Conservation (phyloP, 2,329 filamentous ascomycete genomes). For the Penicillium palitans region DNA sequence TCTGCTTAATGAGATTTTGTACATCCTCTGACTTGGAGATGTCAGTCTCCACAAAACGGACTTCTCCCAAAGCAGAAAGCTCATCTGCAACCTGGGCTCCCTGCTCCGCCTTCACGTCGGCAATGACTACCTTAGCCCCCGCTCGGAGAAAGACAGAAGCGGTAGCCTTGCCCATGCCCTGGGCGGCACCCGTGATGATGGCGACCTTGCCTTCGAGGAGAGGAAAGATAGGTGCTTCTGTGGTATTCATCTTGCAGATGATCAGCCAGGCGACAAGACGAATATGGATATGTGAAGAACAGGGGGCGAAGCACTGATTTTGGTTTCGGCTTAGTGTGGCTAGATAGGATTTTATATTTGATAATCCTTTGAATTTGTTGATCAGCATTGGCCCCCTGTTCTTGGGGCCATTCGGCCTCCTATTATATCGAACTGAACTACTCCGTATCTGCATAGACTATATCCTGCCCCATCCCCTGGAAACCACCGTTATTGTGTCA, state of each 20-base stretch:
- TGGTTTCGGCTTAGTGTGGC: neutral
- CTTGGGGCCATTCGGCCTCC: too few species aligned
- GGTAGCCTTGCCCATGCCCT: slow-evolving; percentile 36
- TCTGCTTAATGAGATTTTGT: slow-evolving; percentile 33
- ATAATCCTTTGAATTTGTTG: neutral
- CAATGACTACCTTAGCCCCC: slow-evolving; percentile 74
- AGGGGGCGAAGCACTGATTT: neutral
- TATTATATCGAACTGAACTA: neutral
- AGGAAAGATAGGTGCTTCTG: slow-evolving; percentile 5
- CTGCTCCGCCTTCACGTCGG: slow-evolving; percentile 64
- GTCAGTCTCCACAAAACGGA: slow-evolving; percentile 28
- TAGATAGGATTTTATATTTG: too few species aligned
- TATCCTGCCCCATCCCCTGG: neutral
- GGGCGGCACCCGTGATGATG: slow-evolving; percentile 30
- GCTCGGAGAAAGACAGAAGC: slow-evolving; percentile 68
- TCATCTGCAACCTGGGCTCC: slow-evolving; percentile 18
- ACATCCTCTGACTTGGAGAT: slow-evolving; percentile 34
- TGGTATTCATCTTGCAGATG: neutral
- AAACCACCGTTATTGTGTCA: neutral
- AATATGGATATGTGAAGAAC: neutral
- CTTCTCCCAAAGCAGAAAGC: slow-evolving; percentile 16
- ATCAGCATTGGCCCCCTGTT: neutral
- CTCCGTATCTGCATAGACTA: neutral
- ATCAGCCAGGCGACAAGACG: neutral
- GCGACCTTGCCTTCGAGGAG: slow-evolving; percentile 18